Evolutionary conservation across 768 basidiomycete species (phyloP), one percentile per base, ranked within the genome.

Genomic region (Kwoniella europaea): DNA sequence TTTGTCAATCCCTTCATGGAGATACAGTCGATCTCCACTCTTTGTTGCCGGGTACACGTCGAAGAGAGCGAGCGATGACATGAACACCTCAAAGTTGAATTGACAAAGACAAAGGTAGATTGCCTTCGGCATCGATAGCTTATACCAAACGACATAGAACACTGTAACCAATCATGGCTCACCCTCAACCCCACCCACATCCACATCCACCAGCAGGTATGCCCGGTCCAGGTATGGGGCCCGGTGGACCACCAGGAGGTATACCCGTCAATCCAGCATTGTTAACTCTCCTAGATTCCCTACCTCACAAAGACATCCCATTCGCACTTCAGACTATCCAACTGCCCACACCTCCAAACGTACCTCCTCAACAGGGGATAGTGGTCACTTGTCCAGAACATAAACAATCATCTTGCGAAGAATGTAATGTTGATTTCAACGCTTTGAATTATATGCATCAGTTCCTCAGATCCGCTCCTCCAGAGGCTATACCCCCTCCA

Each of bases 361-460:
- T 72, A 15, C 78, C 78, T n/a, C 79, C 79, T 0, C 76, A 76
- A 46, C 63, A 43, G 2, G 62, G 85, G 71, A 83, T 86, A 24
- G 81, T 86, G 20, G 90, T 88, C 1, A 85, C 90, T 46, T 96
- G 93, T 83, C 85, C 83, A 9, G 78, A 83, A 24, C 93, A 95
- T 85, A 86, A 87, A 71, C 85, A 87, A 60, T 91, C 92, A 82
- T 90, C 90, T 81, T 94, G 93, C 84, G 85, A 87, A 61, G 86
- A 87, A 43, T 94, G 93, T 82, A 86, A 86, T 67, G 77, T 91
- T 2, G 92, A 97, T 85, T 94, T 91, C 84, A 83, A 87, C 59
- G 85, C 84, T 63, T 86, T 94, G 65, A 97, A 96, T 83, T 89
- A 90, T 22, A 88, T 95, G 86, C 88, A 71, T 83, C 86, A 74